These are phyloP conservation scores for Penicillium goetzii DNA, from an alignment of 495 filamentous ascomycete species.

Conservation along the genomic window DNA sequence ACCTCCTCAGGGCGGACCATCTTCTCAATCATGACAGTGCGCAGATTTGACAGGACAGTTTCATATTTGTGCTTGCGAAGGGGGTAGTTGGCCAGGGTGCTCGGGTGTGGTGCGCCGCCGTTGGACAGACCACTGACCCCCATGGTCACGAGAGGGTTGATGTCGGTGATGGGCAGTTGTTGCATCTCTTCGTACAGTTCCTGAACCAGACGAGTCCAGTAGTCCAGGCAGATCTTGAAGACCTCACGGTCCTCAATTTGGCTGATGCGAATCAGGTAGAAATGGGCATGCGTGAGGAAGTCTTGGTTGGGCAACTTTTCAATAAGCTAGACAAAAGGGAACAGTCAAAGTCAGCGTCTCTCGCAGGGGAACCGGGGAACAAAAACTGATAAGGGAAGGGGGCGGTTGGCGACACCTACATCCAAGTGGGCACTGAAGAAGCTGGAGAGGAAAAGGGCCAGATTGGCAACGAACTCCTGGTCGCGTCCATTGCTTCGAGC, in stretches of 20 bases:
- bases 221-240: slow-evolving; percentile 98
- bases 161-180: slow-evolving; percentile 83
- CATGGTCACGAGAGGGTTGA: slow-evolving; percentile 83
- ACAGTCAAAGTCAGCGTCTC: slow-evolving; percentile 13
- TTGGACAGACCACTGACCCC: slow-evolving; percentile 71
- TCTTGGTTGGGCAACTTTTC: slow-evolving; percentile 94
- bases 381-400: background rate
- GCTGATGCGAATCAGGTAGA: slow-evolving; percentile 95
- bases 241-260: slow-evolving; percentile 99
- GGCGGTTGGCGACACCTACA: slow-evolving; percentile 53
- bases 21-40: slow-evolving; percentile 99
- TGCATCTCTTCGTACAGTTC: slow-evolving; percentile 99
- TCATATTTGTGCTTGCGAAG: slow-evolving; percentile 97
- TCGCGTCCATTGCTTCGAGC: slow-evolving; percentile 87
- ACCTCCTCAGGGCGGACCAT: slow-evolving; percentile 99
- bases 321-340: slow-evolving; percentile 64
- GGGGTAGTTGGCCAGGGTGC: slow-evolving; percentile 79
- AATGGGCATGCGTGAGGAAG: slow-evolving; percentile 92
- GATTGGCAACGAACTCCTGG: slow-evolving; percentile 96
- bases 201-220: slow-evolving; percentile 98
- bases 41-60: slow-evolving; percentile 88
- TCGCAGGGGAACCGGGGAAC: background rate
- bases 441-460: slow-evolving; percentile 93
- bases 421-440: slow-evolving; percentile 92
- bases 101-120: slow-evolving; percentile 83